Percentiles rank a stretch among this genome's conserved stretches.
Conservation (phyloP, 352 stramenopile genomes). For the Pythium rhizo-oryzae region DNA sequence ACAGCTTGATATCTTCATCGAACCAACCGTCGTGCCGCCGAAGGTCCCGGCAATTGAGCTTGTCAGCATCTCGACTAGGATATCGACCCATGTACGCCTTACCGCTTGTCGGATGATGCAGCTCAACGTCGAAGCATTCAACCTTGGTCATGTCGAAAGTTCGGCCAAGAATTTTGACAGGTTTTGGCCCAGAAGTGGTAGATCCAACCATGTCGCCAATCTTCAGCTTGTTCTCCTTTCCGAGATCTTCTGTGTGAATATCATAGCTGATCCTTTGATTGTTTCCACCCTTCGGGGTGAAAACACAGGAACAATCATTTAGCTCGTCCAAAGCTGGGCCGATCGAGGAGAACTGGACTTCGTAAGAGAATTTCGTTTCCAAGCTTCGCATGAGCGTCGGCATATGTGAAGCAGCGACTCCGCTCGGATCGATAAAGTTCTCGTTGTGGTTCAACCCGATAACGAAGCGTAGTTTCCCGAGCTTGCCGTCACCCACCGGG, state of each 20-base stretch:
- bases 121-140: conserved; percentile 55
- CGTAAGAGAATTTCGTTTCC: conserved; percentile 53
- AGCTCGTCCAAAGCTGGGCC: conserved; percentile 28
- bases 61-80: conserved; percentile 23
- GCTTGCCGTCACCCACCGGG: conserved; percentile 40
- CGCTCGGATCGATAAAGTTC: conserved; percentile 46
- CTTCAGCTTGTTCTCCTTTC: conserved; percentile 33
- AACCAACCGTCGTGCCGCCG: conserved; percentile 27
- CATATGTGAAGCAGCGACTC: conserved; percentile 28
- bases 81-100: conserved; percentile 48
- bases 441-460: conserved; percentile 66
- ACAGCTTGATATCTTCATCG: conserved; percentile 42
- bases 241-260: conserved; percentile 48
- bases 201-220: conserved; percentile 44
- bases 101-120: conserved; percentile 37
- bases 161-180: conserved; percentile 42
- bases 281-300: conserved; percentile 51
- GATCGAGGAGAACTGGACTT: conserved; percentile 37
- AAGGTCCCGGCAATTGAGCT: conserved; percentile 34
- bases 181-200: neutral
- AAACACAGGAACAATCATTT: conserved; percentile 45
- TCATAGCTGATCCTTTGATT: conserved; percentile 53
- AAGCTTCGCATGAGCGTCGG: conserved; percentile 22
- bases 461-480: conserved; percentile 55
- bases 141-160: conserved; percentile 65